Evolutionary conservation across 2,329 filamentous ascomycete genomes (phyloP), one percentile per base, ranked within the genome.

Genomic region (Helicocarpus griseus): DNA sequence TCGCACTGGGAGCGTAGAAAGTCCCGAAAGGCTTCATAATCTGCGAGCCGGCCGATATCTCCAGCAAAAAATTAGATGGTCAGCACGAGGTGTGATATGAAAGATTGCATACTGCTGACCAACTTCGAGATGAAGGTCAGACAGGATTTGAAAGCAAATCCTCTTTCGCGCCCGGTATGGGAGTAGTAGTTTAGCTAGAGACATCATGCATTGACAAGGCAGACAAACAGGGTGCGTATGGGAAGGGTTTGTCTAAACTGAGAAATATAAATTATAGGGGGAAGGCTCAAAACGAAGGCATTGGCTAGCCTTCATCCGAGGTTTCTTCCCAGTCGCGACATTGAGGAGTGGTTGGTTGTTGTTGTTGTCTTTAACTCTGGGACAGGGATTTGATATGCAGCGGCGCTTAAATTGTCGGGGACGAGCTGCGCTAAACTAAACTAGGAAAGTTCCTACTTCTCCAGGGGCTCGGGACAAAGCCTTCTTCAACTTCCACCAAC

Each of bases 1-100:
- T 52, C 35, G 40, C 61, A 62, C 36, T 61, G 58, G 13, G 33
- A 50, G 4, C 29, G 43, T 5, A 69, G 56, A 49, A 69, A 67
- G 9, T 51, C 50, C 17, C 52, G 53, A 52, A 56, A 58, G 8
- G 26, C 39, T 7, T 61, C 44, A 41, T 63, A 63, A 47, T 62
- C 56, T 41, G 50, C 40, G 14, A 63, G 61, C 5, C 62, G 61
- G 6, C 68, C 67, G 38, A 69, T 63, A 47, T 69, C 64, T 8
- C 67, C 67, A 21, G 58, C 63, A 19, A 64, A 52, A n/a, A 49
- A 64, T 58, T 2, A 63, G 57, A 52, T 35, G 50, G 39, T 45
- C 41, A 24, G 60, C 61, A 22, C 22, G 43, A 22, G 44, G 38
- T 19, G 57, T 58, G 44, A 64, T 53, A 39, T 59, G 14, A 48